A percentile compares a stretch with the other conserved stretches of the same genome.
Evolutionary conservation across 1,139 yeast genomes (phyloP).

Genomic region (Blastobotrys apis): DNA sequence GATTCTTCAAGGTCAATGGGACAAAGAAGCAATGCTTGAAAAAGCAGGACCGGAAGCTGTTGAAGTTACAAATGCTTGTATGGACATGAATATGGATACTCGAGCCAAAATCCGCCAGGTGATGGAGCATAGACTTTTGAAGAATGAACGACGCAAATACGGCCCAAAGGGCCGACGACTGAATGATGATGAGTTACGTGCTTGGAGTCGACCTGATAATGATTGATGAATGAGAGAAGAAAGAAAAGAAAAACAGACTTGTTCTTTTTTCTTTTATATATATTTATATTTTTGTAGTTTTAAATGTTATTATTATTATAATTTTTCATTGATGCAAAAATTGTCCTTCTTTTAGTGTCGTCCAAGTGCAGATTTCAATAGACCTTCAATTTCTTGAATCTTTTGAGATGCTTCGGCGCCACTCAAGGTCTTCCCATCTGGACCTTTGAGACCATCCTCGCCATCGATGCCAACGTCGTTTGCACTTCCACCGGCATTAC

Average conservation of each 20-base stretch:
- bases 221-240: slow-evolving; percentile 1
- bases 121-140: slow-evolving; percentile 16
- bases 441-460: background rate
- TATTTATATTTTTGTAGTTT: background rate
- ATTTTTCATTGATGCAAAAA: background rate
- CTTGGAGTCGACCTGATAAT: slow-evolving; percentile 9
- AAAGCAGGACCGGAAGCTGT: slow-evolving; percentile 39
- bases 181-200: slow-evolving; percentile 5
- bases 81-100: slow-evolving; percentile 47
- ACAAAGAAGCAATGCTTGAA: slow-evolving; percentile 39
- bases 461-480: slow-evolving; percentile 1
- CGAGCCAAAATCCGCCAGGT: slow-evolving; percentile 49
- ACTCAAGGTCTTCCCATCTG: slow-evolving; percentile 6
- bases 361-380: slow-evolving; percentile 5
- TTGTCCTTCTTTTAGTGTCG: background rate
- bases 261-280: background rate
- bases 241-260: background rate
- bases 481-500: slow-evolving; percentile 5
- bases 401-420: background rate
- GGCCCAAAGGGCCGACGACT: slow-evolving; percentile 6
- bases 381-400: background rate
- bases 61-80: slow-evolving; percentile 50
- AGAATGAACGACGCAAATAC: slow-evolving; percentile 8
- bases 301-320: background rate
- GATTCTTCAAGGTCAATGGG: slow-evolving; percentile 65